Conservation (phyloP, 805 yeast genomes). For the Suhomyces prunicola region DNA sequence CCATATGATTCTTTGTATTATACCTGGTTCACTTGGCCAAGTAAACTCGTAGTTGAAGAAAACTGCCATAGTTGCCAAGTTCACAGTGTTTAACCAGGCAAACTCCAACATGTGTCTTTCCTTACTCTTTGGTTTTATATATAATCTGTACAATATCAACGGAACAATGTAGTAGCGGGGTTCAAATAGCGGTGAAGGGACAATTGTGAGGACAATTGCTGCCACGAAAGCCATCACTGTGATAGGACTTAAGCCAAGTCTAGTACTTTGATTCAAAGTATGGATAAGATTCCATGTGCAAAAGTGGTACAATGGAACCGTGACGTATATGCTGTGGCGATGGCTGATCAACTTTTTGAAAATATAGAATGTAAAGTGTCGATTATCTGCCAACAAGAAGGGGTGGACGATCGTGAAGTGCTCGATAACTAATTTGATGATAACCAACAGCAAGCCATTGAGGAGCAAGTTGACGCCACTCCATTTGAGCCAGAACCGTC, state of each 20-base stretch:
- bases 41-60: constrained; percentile 61
- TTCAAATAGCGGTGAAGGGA: constrained; percentile 91
- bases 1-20: constrained; percentile 85
- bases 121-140: constrained; percentile 40
- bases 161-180: constrained; percentile 92
- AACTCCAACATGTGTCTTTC: constrained; percentile 52
- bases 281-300: constrained; percentile 32
- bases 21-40: constrained; percentile 62
- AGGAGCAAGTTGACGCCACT: constrained; percentile 15
- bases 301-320: constrained; percentile 73
- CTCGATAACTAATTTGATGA: constrained; percentile 47
- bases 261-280: constrained; percentile 10
- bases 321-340: constrained; percentile 43
- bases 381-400: constrained; percentile 86
- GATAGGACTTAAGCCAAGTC: constrained; percentile 21
- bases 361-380: constrained; percentile 89
- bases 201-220: constrained; percentile 58
- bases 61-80: constrained; percentile 48
- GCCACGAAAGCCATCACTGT: constrained; percentile 49
- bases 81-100: constrained; percentile 58
- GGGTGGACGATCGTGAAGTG: constrained; percentile 80
- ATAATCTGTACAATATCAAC: constrained; percentile 67
- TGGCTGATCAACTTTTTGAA: constrained; percentile 63
- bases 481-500: constrained; percentile 23
- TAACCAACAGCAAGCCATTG: constrained; percentile 14